Conservation (phyloP, 2,329 filamentous ascomycete genomes). For the Penicillium sp. region DNA sequence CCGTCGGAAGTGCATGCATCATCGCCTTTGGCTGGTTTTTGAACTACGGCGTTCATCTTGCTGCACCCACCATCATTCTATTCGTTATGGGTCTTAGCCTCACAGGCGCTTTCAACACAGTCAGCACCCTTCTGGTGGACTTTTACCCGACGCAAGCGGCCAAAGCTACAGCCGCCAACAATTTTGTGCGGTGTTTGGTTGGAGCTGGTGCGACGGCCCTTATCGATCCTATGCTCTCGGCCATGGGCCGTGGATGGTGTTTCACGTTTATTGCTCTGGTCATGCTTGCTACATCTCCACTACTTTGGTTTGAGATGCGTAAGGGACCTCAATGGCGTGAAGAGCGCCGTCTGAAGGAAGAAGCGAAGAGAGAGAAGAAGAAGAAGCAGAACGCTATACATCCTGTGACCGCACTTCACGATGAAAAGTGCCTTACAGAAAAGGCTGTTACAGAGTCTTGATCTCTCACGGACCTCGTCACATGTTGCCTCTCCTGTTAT, state of each 20-base stretch:
- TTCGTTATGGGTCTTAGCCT: slow-evolving; percentile 40
- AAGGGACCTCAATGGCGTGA: slow-evolving; percentile 45
- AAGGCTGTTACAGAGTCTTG: neutral
- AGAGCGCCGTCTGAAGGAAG: slow-evolving; percentile 32
- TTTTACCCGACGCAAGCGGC: slow-evolving; percentile 41
- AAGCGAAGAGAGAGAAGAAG: slow-evolving; percentile 13
- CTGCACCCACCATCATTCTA: slow-evolving; percentile 37
- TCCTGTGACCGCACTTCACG: neutral
- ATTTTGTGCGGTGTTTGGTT: slow-evolving; percentile 42
- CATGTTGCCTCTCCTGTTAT: neutral
- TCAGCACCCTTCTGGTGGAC: slow-evolving; percentile 48
- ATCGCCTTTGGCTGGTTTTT: slow-evolving; percentile 44
- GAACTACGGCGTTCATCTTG: slow-evolving; percentile 30
- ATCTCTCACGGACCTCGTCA: neutral
- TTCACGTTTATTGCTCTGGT: slow-evolving; percentile 43
- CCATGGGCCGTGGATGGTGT: slow-evolving; percentile 32
- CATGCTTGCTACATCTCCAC: slow-evolving; percentile 37
- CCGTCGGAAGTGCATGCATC: slow-evolving; percentile 28
- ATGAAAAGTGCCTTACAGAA: neutral
- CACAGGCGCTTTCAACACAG: slow-evolving; percentile 41
- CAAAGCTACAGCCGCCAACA: slow-evolving; percentile 44
- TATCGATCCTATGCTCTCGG: slow-evolving; percentile 40
- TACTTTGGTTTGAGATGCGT: slow-evolving; percentile 39
- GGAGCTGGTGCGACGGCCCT: slow-evolving; percentile 43
- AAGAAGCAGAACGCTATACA: too few species aligned